phyloP scores from a whole-genome alignment of 768 basidiomycete species.

The Tricholoma flavovirens region DNA sequence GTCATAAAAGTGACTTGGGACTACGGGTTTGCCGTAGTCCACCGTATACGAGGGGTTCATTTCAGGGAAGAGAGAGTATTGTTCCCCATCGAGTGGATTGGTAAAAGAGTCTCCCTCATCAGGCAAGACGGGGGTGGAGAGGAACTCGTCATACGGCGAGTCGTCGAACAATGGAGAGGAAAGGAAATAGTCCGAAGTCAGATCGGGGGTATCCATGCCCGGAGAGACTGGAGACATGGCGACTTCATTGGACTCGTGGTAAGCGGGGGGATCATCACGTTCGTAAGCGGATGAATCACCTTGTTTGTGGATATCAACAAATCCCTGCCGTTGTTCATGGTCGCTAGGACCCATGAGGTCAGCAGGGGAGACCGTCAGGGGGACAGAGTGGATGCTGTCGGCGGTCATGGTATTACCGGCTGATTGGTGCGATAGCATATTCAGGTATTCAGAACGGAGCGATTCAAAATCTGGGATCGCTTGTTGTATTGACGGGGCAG shows the following conservation, averaged over 20 bases:
- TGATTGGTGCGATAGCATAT: slow-evolving; percentile 56
- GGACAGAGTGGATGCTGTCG: slow-evolving; percentile 24
- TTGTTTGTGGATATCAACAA: slow-evolving; percentile 12
- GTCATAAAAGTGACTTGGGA: slow-evolving; percentile 8
- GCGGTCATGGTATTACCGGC: slow-evolving; percentile 29
- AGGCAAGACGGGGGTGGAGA: slow-evolving; percentile 15
- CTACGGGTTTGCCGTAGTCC: slow-evolving; percentile 9
- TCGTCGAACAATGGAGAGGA: background rate
- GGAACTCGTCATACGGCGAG: slow-evolving; percentile 12
- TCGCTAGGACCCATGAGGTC: slow-evolving; percentile 19
- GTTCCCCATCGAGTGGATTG: slow-evolving; percentile 29
- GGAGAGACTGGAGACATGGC: slow-evolving; percentile 15
- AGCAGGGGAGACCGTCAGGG: slow-evolving; percentile 18
- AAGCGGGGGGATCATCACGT: background rate
- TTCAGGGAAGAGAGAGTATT: slow-evolving; percentile 19
- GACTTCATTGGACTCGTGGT: slow-evolving; percentile 1
- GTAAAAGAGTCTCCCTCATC: slow-evolving; percentile 7
- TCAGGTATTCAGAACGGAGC: slow-evolving; percentile 59
- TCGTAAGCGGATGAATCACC: slow-evolving; percentile 17
- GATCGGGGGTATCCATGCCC: background rate
- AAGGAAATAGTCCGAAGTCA: background rate
- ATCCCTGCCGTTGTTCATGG: slow-evolving; percentile 17
- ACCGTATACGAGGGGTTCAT: slow-evolving; percentile 1
- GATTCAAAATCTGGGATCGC: slow-evolving; percentile 39
- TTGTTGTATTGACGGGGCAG: slow-evolving; percentile 19